Percentiles rank a stretch among this genome's conserved stretches.
Conservation (phyloP, 1,284 basidiomycete species). For the Moesziomyces globuligerus region DNA sequence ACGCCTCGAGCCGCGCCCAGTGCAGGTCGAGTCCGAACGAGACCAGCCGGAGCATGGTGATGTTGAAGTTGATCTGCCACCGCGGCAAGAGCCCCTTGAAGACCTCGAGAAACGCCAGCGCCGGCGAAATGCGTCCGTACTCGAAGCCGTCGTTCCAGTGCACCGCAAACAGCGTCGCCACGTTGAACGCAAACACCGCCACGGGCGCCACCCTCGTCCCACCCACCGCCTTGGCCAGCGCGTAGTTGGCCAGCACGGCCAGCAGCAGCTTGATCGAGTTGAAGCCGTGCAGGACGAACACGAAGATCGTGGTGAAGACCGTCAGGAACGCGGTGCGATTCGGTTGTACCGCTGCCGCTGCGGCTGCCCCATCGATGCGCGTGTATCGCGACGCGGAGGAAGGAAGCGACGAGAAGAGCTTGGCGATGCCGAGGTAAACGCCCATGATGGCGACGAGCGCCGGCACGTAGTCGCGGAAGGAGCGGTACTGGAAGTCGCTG, state of each 20-base stretch:
- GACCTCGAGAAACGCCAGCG: conserved; percentile 76
- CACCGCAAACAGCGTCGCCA: conserved; percentile 78
- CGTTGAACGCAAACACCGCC: conserved; percentile 82
- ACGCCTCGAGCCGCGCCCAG: conserved; percentile 71
- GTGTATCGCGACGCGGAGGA: conserved; percentile 11
- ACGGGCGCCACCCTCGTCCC: conserved; percentile 69
- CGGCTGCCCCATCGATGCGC: conserved; percentile 4
- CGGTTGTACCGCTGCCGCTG: conserved; percentile 1
- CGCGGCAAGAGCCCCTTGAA: conserved; percentile 79
- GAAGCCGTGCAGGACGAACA: conserved; percentile 85
- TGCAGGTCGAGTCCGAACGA: conserved; percentile 92
- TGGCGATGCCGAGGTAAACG: conserved; percentile 60
- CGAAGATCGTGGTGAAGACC: conserved; percentile 75
- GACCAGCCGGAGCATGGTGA: conserved; percentile 92
- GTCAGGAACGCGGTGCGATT: conserved; percentile 72
- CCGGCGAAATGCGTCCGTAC: conserved; percentile 74
- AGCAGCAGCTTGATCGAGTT: conserved; percentile 81
- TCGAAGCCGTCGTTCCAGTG: conserved; percentile 81
- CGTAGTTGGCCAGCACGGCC: conserved; percentile 79
- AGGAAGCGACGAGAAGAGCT: conserved; percentile 48
- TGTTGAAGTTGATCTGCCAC: conserved; percentile 96
- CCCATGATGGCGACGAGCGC: conserved; percentile 59
- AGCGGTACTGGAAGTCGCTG: conserved; percentile 68
- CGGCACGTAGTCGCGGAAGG: conserved; percentile 66
- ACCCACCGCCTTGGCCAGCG: conserved; percentile 68